Percentiles rank a stretch among this genome's conserved stretches.
Evolutionary conservation across 2,329 filamentous ascomycete genomes (phyloP).

Genomic region (Colletotrichum shisoi): DNA sequence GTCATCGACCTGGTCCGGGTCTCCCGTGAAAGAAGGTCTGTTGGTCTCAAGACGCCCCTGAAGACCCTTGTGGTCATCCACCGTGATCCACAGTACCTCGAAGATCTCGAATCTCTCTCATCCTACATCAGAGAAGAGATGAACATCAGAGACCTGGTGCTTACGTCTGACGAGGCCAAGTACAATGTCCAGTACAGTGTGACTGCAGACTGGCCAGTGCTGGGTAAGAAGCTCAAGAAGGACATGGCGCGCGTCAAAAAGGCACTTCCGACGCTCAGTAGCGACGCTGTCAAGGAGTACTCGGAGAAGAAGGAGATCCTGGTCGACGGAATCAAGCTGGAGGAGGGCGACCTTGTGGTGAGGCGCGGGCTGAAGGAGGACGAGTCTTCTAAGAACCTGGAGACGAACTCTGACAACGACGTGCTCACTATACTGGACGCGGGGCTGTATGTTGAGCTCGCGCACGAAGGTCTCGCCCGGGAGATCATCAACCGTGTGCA

Average conservation of each 20-base stretch:
- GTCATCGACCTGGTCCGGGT: slow-evolving; percentile 91
- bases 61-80: slow-evolving; percentile 92
- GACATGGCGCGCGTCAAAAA: slow-evolving; percentile 92
- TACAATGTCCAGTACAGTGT: slow-evolving; percentile 94
- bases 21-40: slow-evolving; percentile 81
- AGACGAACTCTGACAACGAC: slow-evolving; percentile 88
- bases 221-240: slow-evolving; percentile 98
- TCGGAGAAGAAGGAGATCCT: slow-evolving; percentile 75
- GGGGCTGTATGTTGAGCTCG: slow-evolving; percentile 82
- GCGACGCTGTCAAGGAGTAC: slow-evolving; percentile 82
- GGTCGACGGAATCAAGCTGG: slow-evolving; percentile 85
- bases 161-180: slow-evolving; percentile 85
- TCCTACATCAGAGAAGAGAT: slow-evolving; percentile 91
- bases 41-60: slow-evolving; percentile 89
- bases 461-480: slow-evolving; percentile 85
- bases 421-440: slow-evolving; percentile 91
- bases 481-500: slow-evolving; percentile 96
- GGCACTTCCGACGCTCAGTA: slow-evolving; percentile 79
- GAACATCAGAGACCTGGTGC: slow-evolving; percentile 84
- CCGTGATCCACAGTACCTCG: slow-evolving; percentile 79
- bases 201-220: slow-evolving; percentile 87
- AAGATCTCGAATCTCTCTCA: slow-evolving; percentile 85
- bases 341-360: slow-evolving; percentile 83
- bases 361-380: slow-evolving; percentile 80
- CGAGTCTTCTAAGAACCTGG: slow-evolving; percentile 74